These are phyloP conservation scores for Nidula microcarpa DNA, from an alignment of 768 basidiomycete genomes.

Conservation along the genomic window DNA sequence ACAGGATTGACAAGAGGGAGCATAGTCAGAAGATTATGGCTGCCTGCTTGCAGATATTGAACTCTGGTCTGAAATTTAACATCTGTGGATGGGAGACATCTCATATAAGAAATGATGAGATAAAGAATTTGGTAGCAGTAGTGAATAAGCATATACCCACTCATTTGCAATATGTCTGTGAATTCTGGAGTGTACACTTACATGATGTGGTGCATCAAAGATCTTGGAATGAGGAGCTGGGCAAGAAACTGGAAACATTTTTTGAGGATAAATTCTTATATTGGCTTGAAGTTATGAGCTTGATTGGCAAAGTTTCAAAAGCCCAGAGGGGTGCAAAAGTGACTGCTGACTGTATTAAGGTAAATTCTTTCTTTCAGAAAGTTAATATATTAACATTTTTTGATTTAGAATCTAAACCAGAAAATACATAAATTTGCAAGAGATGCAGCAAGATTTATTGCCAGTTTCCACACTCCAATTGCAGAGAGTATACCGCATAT, in stretches of 20 bases:
- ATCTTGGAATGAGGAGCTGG: background rate
- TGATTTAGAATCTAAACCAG: too few species aligned
- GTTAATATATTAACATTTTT: background rate
- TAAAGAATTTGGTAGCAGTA: background rate
- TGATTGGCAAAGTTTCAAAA: background rate
- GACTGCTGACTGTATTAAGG: background rate
- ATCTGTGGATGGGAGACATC: background rate
- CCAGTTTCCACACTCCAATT: background rate
- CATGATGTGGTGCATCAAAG: background rate
- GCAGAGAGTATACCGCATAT: background rate
- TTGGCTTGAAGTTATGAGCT: background rate
- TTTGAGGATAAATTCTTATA: background rate
- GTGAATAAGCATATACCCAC: background rate
- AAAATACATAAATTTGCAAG: too few species aligned
- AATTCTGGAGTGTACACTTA: background rate
- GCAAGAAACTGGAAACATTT: background rate
- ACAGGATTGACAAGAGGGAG: background rate
- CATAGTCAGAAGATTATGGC: background rate
- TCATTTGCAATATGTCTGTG: background rate
- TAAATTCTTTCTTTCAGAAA: background rate
- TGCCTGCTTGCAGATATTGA: background rate
- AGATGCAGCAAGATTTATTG: too few species aligned
- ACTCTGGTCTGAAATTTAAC: background rate
- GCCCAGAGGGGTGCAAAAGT: background rate
- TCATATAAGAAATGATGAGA: background rate